Percentiles rank a stretch among this genome's conserved stretches.
Conservation (phyloP, 2,329 filamentous ascomycete genomes). For the Aphanocladium album region DNA sequence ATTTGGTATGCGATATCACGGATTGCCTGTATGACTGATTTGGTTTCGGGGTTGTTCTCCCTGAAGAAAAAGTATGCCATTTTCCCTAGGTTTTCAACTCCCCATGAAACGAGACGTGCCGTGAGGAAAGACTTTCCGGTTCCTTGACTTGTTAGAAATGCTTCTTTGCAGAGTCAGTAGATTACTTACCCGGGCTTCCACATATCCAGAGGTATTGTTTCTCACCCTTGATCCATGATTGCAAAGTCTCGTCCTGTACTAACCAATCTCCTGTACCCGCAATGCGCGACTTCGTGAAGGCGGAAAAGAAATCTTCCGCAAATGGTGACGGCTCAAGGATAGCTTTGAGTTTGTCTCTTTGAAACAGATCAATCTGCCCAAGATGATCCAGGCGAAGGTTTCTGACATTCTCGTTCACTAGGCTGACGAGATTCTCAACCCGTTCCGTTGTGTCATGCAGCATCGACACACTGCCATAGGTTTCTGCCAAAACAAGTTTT, state of each 20-base stretch:
- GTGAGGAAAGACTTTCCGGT: slow-evolving; percentile 44
- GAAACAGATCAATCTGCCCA: slow-evolving; percentile 27
- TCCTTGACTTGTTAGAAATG: slow-evolving; percentile 20
- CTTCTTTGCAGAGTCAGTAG: not conserved
- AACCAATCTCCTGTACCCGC: slow-evolving; percentile 43
- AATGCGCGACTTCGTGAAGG: slow-evolving; percentile 36
- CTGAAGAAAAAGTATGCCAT: slow-evolving; percentile 45
- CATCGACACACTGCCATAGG: slow-evolving; percentile 31
- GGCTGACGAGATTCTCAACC: slow-evolving; percentile 28
- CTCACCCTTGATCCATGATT: slow-evolving; percentile 34
- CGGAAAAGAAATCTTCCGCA: slow-evolving; percentile 36
- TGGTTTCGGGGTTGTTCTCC: slow-evolving; percentile 40
- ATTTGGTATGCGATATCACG: slow-evolving; percentile 43
- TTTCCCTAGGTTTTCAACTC: slow-evolving; percentile 28
- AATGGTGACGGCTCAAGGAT: slow-evolving; percentile 38
- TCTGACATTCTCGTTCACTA: slow-evolving; percentile 31
- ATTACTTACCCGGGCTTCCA: slow-evolving; percentile 34
- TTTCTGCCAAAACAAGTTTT: slow-evolving; percentile 40
- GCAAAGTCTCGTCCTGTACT: slow-evolving; percentile 32
- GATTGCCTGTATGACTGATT: slow-evolving; percentile 40
- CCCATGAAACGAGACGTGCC: slow-evolving; percentile 38
- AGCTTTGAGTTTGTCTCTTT: slow-evolving; percentile 34
- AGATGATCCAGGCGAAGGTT: slow-evolving; percentile 30
- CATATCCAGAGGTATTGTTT: slow-evolving; percentile 39
- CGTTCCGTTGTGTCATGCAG: slow-evolving; percentile 33